Evolutionary conservation across 176 grass and related monocot species (phyloP), one percentile per base, ranked within the genome.

Genomic region (Poa annua): DNA sequence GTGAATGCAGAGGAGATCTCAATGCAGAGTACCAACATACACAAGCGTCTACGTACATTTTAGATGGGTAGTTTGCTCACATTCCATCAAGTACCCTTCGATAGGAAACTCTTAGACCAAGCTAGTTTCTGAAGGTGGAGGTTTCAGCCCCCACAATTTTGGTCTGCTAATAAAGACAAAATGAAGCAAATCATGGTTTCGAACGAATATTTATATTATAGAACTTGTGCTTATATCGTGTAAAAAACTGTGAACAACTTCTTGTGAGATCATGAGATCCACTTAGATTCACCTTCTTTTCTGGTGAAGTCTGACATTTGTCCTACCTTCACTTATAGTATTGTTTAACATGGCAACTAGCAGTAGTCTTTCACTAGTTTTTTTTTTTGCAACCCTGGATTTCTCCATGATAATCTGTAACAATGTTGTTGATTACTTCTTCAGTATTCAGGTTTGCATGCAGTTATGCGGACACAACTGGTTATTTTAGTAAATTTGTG

Each of bases 201-300:
- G 9, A 42, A 2, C 78, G 6, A 71, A n/a, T 66, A 81, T 44
- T 42, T 44, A 20, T 4, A 33, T 66, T 35, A 26, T 54, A 24
- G n/a, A 22, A 33, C 34, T 84, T 84, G 55, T 80, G 77, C 20
- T 29, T 81, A 53, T 66, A 66, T 84, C 74, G 48, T 73, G 29
- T 68, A 71, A 14, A 79, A 33, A 56, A 62, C 75, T 24, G 8
- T 34, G 57, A 53, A 53, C 9, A 55, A 11, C 17, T 33, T 60
- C 11, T 83, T 55, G 8, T 20, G 14, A 35, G 20, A 29, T 48
- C 11, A 81, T 66, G n/a, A 75, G 20, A 17, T 35, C n/a, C 38
- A 59, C 2, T 45, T 8, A 22, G 33, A 29, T 61, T 80, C 6
- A 5, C 35, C 56, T 54, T 44, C 7, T 65, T 16, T 65, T 65